phyloP scores from a whole-genome alignment of 78 protist genomes.

The Chrysochromulina tobinii region DNA sequence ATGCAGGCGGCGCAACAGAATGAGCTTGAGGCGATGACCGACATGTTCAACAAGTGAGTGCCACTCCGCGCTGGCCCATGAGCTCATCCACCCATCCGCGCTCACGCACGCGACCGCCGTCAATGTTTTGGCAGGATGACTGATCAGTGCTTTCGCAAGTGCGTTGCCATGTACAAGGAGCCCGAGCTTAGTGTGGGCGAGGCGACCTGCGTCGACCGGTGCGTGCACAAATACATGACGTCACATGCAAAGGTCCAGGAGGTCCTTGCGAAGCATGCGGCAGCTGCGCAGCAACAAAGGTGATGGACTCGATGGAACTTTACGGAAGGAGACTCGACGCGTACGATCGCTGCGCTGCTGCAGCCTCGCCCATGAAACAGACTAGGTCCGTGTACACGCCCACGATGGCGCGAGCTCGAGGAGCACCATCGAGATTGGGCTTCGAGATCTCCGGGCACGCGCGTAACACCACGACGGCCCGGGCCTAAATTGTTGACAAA shows the following conservation, averaged over 20 bases:
- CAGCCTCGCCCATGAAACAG: too few relatives aligned
- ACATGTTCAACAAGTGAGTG: constrained; percentile 28
- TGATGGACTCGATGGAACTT: too few relatives aligned
- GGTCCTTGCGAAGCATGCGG: background rate
- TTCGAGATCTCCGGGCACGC: too few relatives aligned
- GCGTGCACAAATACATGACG: constrained; percentile 24
- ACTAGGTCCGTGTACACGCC: too few relatives aligned
- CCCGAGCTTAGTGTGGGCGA: background rate
- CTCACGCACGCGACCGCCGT: too few relatives aligned
- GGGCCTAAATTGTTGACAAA: too few relatives aligned
- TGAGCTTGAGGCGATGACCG: constrained; percentile 22
- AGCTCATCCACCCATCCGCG: too few relatives aligned
- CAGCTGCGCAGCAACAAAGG: background rate
- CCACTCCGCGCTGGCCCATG: background rate
- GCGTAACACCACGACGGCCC: too few relatives aligned
- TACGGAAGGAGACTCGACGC: too few relatives aligned
- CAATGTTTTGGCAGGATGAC: background rate
- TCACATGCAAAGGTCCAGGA: background rate
- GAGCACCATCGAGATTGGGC: too few relatives aligned
- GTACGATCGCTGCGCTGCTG: too few relatives aligned
- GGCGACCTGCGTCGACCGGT: background rate
- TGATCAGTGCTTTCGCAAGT: background rate
- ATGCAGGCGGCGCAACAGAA: constrained; percentile 16
- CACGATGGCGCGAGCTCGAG: too few relatives aligned
- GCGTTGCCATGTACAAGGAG: background rate